These are phyloP conservation scores for Elaeis oleifera DNA, from an alignment of 202 grass and related monocot genomes.

Conservation along the genomic window DNA sequence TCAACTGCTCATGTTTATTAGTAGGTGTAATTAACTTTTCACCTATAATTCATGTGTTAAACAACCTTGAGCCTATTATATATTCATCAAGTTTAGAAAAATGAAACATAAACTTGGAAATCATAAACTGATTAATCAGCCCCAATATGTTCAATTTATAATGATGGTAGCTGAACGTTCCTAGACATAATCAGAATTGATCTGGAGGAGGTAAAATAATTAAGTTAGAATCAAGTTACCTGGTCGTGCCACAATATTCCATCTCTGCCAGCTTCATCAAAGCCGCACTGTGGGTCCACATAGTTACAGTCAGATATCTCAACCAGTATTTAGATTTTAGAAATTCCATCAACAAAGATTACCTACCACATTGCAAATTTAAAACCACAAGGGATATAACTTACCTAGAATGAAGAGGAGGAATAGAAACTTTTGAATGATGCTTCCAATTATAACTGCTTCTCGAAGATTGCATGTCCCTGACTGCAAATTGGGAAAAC, in stretches of 20 bases:
- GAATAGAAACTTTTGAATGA: constrained; percentile 82
- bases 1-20: too few relatives aligned
- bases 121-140: too few relatives aligned
- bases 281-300: constrained; percentile 50
- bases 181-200: too few relatives aligned
- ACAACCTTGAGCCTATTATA: too few relatives aligned
- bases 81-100: too few relatives aligned
- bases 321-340: too few relatives aligned
- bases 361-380: background rate
- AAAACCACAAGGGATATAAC: background rate
- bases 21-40: too few relatives aligned
- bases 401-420: constrained; percentile 76
- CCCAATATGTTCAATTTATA: too few relatives aligned
- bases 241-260: constrained; percentile 93
- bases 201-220: too few relatives aligned
- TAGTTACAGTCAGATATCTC: background rate
- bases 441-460: constrained; percentile 95
- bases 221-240: constrained; percentile 30
- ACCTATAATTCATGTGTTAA: too few relatives aligned
- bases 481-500: constrained; percentile 34
- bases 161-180: too few relatives aligned
- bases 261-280: constrained; percentile 85
- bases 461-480: constrained; percentile 73
- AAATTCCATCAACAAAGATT: background rate
- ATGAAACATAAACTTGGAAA: too few relatives aligned